phyloP scores from a whole-genome alignment of 2,329 filamentous ascomycete genomes.

The Cercospora citrullina region DNA sequence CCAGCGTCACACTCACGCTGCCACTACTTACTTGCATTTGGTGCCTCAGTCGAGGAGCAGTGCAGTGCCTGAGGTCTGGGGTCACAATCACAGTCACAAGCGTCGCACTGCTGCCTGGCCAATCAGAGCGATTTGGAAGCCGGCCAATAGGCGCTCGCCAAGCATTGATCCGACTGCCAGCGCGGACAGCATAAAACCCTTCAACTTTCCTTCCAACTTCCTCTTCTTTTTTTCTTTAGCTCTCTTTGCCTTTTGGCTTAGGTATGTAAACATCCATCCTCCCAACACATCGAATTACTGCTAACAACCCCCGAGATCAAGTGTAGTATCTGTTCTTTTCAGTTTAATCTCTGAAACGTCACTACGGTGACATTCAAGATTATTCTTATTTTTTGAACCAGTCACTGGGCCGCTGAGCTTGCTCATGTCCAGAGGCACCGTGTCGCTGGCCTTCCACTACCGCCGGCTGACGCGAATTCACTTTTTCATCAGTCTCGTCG shows the following conservation, averaged over 20 bases:
- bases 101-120: neutral
- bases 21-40: no score
- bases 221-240: conserved; percentile 8
- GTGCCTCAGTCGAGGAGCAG: neutral
- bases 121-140: neutral
- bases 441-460: conserved; percentile 19
- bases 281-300: neutral
- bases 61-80: neutral
- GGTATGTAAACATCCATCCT: neutral
- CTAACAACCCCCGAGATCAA: neutral
- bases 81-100: neutral
- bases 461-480: conserved; percentile 14
- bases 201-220: neutral
- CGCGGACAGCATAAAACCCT: neutral
- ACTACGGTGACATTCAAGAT: conserved; percentile 13
- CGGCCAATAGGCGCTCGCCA: neutral
- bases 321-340: conserved; percentile 14
- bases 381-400: conserved; percentile 19
- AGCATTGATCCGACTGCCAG: neutral
- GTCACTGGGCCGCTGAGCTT: conserved; percentile 14
- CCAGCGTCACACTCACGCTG: no score
- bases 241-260: conserved; percentile 22
- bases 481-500: conserved; percentile 17
- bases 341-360: conserved; percentile 13
- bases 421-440: conserved; percentile 15